Evolutionary conservation across 23 red algal genomes (phyloP), one percentile per base, ranked within the genome.

Genomic region (Rhodosorus marinus): DNA sequence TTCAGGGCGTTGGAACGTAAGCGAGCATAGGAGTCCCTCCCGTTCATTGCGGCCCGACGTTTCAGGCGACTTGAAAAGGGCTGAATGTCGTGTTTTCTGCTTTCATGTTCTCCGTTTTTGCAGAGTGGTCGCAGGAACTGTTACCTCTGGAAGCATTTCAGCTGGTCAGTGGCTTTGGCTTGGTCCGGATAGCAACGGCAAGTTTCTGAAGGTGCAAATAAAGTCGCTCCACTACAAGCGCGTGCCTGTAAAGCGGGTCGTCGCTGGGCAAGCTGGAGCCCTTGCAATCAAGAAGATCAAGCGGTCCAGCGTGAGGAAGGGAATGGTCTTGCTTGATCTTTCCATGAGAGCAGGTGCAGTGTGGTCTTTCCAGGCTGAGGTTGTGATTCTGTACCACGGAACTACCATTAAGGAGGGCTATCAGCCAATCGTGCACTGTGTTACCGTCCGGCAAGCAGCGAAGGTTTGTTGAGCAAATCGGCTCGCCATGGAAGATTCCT

Each of bases 201-300:
- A 71, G 36, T 98, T 85, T 64, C 52, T 67, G 15, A 74, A 62
- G 34, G 72, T 82, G 27, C 54, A 64, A 24, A 68, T 98, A 50
- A 98, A 85, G 36, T 74, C 64, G 29, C 62, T 98, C 20, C 78
- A 98, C 51, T 98, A 98, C 75, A 98, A 98, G 48, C 51, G 78
- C 31, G 72, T 71, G 24, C 71, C 77, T 11, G 90, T 84, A 17
- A 72, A 85, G 51, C 73, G 81, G 11, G 52, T 98, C 17, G 78
- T 84, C 1, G 90, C 90, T 2, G 90, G 90, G 14, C 90, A 98
- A 33, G 64, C 90, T 5, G 90, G 90, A 5, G 80, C 90, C 6
- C 66, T 98, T 4, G 90, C 90, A 26, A 25, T 98, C 14, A 98
- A 85, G 41, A 98, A 98, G 64, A 64, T 98, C 3, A 82, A 82